Base-by-base conservation (phyloP, 225 moss, liverwort and hornwort species). In the Bryum argenteum region DNA sequence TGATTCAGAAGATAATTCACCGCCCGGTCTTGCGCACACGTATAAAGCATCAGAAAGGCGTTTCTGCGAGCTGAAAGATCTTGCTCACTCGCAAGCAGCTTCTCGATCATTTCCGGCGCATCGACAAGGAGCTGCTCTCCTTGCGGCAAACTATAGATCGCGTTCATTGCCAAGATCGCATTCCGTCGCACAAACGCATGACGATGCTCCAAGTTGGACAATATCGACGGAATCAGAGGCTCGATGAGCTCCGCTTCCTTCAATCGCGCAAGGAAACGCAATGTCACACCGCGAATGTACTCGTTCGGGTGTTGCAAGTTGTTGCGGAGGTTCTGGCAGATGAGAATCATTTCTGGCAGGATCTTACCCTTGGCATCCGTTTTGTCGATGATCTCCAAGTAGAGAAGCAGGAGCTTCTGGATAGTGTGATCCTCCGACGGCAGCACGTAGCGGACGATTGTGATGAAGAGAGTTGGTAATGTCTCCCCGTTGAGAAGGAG, bases 221-320 rank as follows among this genome's bases (percentile, higher is more conserved):
- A 58, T 57, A 95, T 89, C 8, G 95, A 95, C 69, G 93, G 95
- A 73, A 95, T 89, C 88, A 95, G 72, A 2, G 90, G 90, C 72
- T 95, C 95, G 42, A 95, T 93, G 8, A 95, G 80, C 79, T 95
- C 95, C 11, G 89, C 88, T 78, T 95, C 95, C 78, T 87, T 95
- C 77, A 95, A 82, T 72, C 93, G 81, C 52, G 93, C 88, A 24
- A 95, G 88, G 71, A 95, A 95, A 22, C 93, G 87, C 63, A 95
- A 80, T 18, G 95, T 95, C 77, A 89, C 89, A 5, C 93, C 95
- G 20, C 95, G 75, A 72, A 93, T 93, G 69, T 95, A 95, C 86
- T 95, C 93, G 66, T 95, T 95, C 61, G 95, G 95, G 52, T 95
- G 95, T 54, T 93, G 95, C 73, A 95, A 84, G 82, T 95, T 95